Percentiles rank a stretch among this genome's conserved stretches.
phyloP scores from a whole-genome alignment of 768 basidiomycete genomes.

The Pisolithus albus region DNA sequence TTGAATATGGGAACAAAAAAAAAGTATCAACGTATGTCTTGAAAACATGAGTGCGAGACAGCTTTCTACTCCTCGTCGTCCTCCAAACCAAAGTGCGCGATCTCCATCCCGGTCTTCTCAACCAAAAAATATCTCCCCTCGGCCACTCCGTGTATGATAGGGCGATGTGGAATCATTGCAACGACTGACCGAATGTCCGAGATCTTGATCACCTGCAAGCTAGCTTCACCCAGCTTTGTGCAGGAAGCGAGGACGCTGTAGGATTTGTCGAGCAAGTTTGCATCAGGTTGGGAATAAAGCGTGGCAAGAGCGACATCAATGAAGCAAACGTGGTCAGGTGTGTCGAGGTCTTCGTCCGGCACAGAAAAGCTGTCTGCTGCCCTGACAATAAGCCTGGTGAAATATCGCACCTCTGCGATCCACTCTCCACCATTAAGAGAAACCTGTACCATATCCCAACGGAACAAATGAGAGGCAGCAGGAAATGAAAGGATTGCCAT shows the following conservation, averaged over 20 bases:
- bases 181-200: not conserved
- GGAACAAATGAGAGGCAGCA: no score
- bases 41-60: no score
- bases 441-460: not conserved
- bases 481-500: not conserved
- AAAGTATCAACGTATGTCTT: no score
- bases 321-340: not conserved
- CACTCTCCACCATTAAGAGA: not conserved
- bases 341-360: not conserved
- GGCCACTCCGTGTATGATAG: no score
- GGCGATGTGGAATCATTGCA: slow-evolving; percentile 6
- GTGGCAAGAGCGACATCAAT: slow-evolving; percentile 15
- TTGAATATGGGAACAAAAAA: no score
- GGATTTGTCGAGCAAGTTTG: not conserved
- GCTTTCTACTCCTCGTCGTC: no score
- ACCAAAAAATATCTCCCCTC: no score
- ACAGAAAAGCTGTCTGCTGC: not conserved
- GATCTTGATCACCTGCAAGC: not conserved
- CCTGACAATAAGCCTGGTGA: not conserved
- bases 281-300: slow-evolving; percentile 15
- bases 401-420: not conserved
- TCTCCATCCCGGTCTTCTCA: no score
- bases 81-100: no score
- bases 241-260: not conserved
- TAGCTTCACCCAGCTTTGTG: not conserved